A percentile compares a stretch with the other conserved stretches of the same genome.
phyloP scores from a whole-genome alignment of 2,329 filamentous ascomycete species.

The Lomentospora prolificans region DNA sequence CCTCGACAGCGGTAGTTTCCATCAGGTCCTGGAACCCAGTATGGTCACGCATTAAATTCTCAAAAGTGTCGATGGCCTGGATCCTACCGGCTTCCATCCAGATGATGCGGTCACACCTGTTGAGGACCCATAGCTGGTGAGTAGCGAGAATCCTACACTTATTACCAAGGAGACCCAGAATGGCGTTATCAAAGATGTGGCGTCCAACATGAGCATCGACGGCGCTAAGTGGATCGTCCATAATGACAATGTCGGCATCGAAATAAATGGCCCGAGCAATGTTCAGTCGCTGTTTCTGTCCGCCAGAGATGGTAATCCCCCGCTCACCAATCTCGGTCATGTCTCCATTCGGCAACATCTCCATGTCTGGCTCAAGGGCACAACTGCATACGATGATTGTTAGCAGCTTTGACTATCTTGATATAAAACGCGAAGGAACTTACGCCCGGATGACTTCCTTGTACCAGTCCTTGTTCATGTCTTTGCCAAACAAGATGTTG shows the following conservation, averaged over 20 bases:
- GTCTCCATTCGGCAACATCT: conserved; percentile 87
- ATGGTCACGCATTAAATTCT: conserved; percentile 73
- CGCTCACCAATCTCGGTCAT: conserved; percentile 89
- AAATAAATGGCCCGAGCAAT: conserved; percentile 77
- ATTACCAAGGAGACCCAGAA: conserved; percentile 75
- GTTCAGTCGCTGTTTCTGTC: conserved; percentile 90
- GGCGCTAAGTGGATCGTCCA: conserved; percentile 61
- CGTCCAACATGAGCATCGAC: conserved; percentile 62
- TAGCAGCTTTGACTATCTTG: conserved; percentile 11
- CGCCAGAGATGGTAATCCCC: conserved; percentile 89
- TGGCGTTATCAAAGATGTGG: conserved; percentile 87
- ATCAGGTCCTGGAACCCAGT: conserved; percentile 73
- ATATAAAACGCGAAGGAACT: conserved; percentile 20
- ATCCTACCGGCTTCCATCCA: conserved; percentile 86
- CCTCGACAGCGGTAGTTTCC: conserved; percentile 70
- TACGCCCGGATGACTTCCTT: conserved; percentile 68
- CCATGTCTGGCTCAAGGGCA: conserved; percentile 73
- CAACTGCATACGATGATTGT: conserved; percentile 37
- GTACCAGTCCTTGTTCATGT: conserved; percentile 69
- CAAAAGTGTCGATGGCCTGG: conserved; percentile 78
- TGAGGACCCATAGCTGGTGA: conserved; percentile 89
- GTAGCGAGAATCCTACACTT: conserved; percentile 90
- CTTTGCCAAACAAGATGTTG: conserved; percentile 86
- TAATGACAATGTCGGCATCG: conserved; percentile 55
- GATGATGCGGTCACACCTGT: conserved; percentile 81